Evolutionary conservation across 192 early-diverging fungal species (phyloP), one percentile per base, ranked within the genome.

Genomic region (Diversispora eburnea): DNA sequence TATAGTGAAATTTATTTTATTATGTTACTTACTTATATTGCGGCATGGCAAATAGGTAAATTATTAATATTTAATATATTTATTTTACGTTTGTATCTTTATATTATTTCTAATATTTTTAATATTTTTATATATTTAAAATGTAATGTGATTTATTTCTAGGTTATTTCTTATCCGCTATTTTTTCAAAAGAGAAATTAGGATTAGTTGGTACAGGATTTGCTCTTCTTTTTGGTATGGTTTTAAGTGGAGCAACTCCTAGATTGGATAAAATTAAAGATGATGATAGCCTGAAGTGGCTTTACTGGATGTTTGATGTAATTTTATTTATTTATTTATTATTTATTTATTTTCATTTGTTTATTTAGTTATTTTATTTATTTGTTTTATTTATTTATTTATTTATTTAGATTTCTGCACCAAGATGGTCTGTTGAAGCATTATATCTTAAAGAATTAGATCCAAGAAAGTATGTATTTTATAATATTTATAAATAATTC

Each of bases 361-460:
- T 22, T 25, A 20, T 5, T 58, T 5, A 9, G 1, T 8, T 5
- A 2, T 22, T 9, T 58, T 5, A 19, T 58, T 58, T 22, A 20
- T 20, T 5, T 57, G n/a, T 0, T 10, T 57, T 5, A 20, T 19
- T 58, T 54, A 13, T 17, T 54, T 54, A 17, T 17, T 54, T 17
- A 17, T 54, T 8, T 3, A 58, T 6, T 8, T 58, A 58, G 8
- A 75, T 86, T 8, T 87, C 86, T 19, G 87, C 88, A 3, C 88
- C 87, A 15, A 77, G 88, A 41, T 89, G 84, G 78, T 83, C 83
- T 3, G 84, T 90, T 69, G 88, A 90, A 58, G 82, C 88, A 15
- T 78, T 82, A 13, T 90, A 83, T 60, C 59, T 90, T 52, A 77
- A 79, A 49, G 88, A 90, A 67, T 64, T 87, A 9, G 54, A 75